Conservation (phyloP, 1,284 basidiomycete species). For the Coniferiporia weirii region DNA sequence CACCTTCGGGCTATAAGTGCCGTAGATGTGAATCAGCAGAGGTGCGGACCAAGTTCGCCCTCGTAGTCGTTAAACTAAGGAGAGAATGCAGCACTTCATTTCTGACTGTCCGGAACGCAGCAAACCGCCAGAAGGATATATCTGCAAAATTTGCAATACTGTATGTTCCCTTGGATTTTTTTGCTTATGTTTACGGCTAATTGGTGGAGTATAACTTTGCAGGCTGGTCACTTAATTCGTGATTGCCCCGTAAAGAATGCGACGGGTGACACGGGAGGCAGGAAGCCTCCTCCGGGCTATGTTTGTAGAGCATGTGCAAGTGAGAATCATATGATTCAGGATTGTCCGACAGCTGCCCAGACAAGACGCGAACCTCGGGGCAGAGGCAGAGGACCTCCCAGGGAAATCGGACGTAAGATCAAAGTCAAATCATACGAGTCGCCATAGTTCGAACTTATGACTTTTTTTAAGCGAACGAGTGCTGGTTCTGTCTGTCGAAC, state of each 20-base stretch:
- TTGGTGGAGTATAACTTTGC: slow-evolving; percentile 1
- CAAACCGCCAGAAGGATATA: slow-evolving; percentile 76
- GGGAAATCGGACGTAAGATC: slow-evolving; percentile 72
- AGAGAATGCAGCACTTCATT: slow-evolving; percentile 59
- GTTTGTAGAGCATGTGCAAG: slow-evolving; percentile 85
- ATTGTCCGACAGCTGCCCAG: slow-evolving; percentile 72
- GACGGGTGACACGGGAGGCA: slow-evolving; percentile 70
- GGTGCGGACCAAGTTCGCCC: slow-evolving; percentile 34
- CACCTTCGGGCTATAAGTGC: slow-evolving; percentile 71
- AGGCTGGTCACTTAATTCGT: slow-evolving; percentile 80
- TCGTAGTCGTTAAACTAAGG: slow-evolving; percentile 1
- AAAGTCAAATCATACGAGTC: slow-evolving; percentile 16
- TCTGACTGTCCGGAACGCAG: slow-evolving; percentile 66
- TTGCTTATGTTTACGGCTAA: slow-evolving; percentile 3
- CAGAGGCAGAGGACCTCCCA: slow-evolving; percentile 54
- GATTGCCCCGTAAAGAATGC: slow-evolving; percentile 80
- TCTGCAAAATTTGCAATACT: slow-evolving; percentile 79
- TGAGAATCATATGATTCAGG: slow-evolving; percentile 77
- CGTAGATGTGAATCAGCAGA: slow-evolving; percentile 70
- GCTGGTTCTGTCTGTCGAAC: slow-evolving; percentile 96
- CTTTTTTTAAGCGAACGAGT: slow-evolving; percentile 67
- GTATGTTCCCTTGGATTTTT: slow-evolving; percentile 27
- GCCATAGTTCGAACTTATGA: slow-evolving; percentile 10
- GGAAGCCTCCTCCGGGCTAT: slow-evolving; percentile 78
- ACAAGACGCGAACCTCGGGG: slow-evolving; percentile 32